Evolutionary conservation across 1,139 yeast genomes (phyloP), one percentile per base, ranked within the genome.

Genomic region (Blastobotrys proliferans): DNA sequence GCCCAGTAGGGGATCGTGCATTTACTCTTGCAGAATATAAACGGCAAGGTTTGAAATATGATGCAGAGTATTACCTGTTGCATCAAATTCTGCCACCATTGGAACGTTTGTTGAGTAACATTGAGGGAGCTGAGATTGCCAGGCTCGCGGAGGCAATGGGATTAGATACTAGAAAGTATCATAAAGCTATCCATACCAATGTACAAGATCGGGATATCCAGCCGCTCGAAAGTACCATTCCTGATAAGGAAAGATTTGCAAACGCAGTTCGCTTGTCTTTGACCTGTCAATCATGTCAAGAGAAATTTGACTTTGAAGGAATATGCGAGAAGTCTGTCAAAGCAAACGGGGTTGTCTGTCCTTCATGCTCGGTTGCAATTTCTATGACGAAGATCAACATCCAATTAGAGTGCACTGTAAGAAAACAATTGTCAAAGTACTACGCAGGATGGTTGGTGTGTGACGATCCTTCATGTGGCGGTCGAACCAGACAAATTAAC

Each of bases 41-140:
- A 59, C 63, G 68, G 22, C 65, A 69, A 14, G 68, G 73, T 6
- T 73, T 82, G 49, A 70, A 64, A 48, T 88, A 94, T 1, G 98
- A 94, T 63, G 74, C 86, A 1, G 73, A 70, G 34, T 90, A 76
- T 60, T 94, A 94, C 60, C 70, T 90, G 54, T 94, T 83, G 51
- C 84, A 86, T 60, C 99, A 94, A 64, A 76, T 94, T 13, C 78
- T 83, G 59, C 92, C 95, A 2, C 97, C 97, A 1, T 81, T 92
- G 11, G 94, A 87, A 59, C 81, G 98, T 64, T 69, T 94, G 43
- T 70, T 92, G 40, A 94, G 83, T 52, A 77, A 83, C 51, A 81
- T 94, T 45, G 94, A 87, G 50, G 96, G 97, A 10, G 76, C 86
- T 47, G 97, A 92, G 58, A 74, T 81, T 60, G 77, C 80, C 39